Percentiles rank a stretch among this genome's conserved stretches.
Conservation (phyloP, 495 filamentous ascomycete species). For the Hyaloscypha finlandica region DNA sequence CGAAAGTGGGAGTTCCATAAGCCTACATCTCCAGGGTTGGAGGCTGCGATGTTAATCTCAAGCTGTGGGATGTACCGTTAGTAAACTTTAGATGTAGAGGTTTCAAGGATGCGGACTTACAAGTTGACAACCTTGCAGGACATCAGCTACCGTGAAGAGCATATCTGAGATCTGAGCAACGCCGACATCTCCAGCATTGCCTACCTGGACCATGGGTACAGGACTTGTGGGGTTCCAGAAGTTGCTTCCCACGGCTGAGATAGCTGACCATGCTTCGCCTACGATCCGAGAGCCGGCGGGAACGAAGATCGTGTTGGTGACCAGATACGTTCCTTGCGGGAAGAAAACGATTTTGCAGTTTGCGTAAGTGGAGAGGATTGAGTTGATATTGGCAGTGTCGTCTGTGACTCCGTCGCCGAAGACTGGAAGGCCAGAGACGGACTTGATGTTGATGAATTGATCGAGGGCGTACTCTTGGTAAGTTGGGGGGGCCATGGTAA, state of each 20-base stretch:
- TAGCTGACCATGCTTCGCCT: constrained; percentile 56
- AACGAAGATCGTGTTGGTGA: constrained; percentile 57
- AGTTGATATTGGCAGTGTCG: constrained; percentile 49
- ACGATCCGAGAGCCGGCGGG: constrained; percentile 49
- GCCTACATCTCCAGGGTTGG: constrained; percentile 39
- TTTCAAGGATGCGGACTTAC: neutral
- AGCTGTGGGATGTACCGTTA: constrained; percentile 21
- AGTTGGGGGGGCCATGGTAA: constrained; percentile 40
- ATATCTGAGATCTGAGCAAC: constrained; percentile 44
- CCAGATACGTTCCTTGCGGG: constrained; percentile 60
- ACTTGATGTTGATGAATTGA: constrained; percentile 53
- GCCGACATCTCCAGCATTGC: constrained; percentile 51
- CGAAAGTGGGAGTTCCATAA: constrained; percentile 59
- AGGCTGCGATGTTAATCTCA: constrained; percentile 22
- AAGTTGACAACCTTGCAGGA: constrained; percentile 44
- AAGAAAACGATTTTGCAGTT: constrained; percentile 60
- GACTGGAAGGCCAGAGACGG: constrained; percentile 22
- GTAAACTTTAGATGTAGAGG: constrained; percentile 12
- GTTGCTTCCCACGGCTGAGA: constrained; percentile 54
- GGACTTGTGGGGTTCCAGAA: constrained; percentile 53
- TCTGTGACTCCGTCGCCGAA: constrained; percentile 28
- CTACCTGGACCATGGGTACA: constrained; percentile 55
- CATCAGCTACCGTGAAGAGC: constrained; percentile 30
- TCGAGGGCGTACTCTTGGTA: constrained; percentile 43
- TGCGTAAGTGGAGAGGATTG: constrained; percentile 48